Evolutionary conservation across 306 rosid species (phyloP), one percentile per base, ranked within the genome.

Genomic region (Amphicarpaea edgeworthii): DNA sequence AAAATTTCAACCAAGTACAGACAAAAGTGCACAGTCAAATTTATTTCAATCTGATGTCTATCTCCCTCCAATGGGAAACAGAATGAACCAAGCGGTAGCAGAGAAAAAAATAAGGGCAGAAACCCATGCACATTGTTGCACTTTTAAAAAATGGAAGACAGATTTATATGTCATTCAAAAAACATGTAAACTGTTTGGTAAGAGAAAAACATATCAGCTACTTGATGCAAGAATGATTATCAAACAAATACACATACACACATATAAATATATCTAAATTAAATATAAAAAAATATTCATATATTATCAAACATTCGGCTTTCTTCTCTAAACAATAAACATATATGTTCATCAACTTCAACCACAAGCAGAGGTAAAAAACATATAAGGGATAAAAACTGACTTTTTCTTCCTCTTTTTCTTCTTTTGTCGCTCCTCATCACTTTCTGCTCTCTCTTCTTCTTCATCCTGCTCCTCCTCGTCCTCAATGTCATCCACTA

Each of bases 401-500:
- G 64, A 95, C 98, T 90, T 95, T 80, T 92, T 95, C 90, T 95
- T 95, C 90, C 92, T 83, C 83, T 90, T 95, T 81, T 89, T 95
- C 92, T 89, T 95, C 92, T 69, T 95, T 82, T 90, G 99, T 49
- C 96, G 88, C 80, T 95, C 97, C 46, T 92, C 99, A 2, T 92
- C 99, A 40, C 97, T 90, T 17, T 88, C 93, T 54, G 77, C 91
- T 84, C 88, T 87, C 76, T 90, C 92, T 73, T 90, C 92, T 73
- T 90, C 96, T 74, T 90, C 93, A 60, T 88, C 98, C 20, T 84
- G 89, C 43, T 88, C 96, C 73, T 90, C 96, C 59, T 93, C 98
- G 69, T 95, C 99, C 73, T 90, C 98, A 14, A 87, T 65, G 34
- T 92, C 98, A 75, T 95, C 98, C 26, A 95, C 98, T 76, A 95